These are phyloP conservation scores for Hypomontagnella monticulosa DNA, from an alignment of 495 filamentous ascomycete genomes.

Conservation along the genomic window DNA sequence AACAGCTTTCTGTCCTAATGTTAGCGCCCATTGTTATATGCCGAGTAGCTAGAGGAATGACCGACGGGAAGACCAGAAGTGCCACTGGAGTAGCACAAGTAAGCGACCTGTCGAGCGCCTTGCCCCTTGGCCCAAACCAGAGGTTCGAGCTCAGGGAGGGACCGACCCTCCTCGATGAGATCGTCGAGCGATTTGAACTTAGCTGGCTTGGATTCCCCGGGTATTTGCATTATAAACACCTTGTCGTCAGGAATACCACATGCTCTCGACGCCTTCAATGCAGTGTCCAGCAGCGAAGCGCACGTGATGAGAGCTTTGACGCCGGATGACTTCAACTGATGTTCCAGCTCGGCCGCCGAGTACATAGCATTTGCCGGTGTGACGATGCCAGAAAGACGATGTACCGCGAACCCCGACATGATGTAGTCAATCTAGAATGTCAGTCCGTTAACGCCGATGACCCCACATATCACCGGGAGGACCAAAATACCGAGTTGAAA, in stretches of 20 bases:
- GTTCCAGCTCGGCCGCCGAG: conserved; percentile 75
- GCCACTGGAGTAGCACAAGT: conserved; percentile 89
- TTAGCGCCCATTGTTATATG: conserved; percentile 9
- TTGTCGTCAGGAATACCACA: conserved; percentile 74
- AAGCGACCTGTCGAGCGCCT: conserved; percentile 78
- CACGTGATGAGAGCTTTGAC: conserved; percentile 85
- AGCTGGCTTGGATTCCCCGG: conserved; percentile 60
- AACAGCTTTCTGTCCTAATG: conserved; percentile 77
- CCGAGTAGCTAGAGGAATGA: neutral
- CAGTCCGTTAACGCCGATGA: conserved; percentile 14
- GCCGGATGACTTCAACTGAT: conserved; percentile 80
- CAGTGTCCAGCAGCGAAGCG: conserved; percentile 72
- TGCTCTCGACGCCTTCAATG: conserved; percentile 73
- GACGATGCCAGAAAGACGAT: conserved; percentile 77
- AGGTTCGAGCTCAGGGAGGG: conserved; percentile 68
- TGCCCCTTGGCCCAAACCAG: conserved; percentile 78
- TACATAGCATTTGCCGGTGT: conserved; percentile 88
- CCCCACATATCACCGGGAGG: neutral
- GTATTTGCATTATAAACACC: conserved; percentile 78
- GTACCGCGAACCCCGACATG: conserved; percentile 77
- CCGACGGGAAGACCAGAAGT: conserved; percentile 85
- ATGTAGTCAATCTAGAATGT: conserved; percentile 78
- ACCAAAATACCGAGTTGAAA: conserved; percentile 73
- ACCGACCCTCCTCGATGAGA: conserved; percentile 70
- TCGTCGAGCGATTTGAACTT: conserved; percentile 78